Base-by-base conservation (phyloP, 148 eudicot species). In the Cornus kousa region DNA sequence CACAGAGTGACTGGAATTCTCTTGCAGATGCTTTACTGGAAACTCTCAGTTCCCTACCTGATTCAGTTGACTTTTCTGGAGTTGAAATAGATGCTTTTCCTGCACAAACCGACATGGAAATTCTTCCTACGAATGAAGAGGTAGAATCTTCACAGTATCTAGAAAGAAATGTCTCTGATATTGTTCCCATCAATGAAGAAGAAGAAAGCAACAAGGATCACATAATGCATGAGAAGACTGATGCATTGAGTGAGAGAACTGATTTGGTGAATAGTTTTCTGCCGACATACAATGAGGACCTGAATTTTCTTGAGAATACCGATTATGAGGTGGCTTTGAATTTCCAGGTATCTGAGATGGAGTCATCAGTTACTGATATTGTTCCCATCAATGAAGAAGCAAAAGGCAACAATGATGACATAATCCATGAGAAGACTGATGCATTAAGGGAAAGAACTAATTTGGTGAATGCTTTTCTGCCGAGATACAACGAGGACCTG, bases 1-100 rank as follows among this genome's bases (percentile, higher is more conserved):
- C 82, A 14, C 83, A 71, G 48, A 48, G 50, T 19, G 82, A 83
- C 68, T 90, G 91, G 94, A 80, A 78, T 76, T 87, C 88, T 80
- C 22, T 91, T 22, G 86, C 77, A 85, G 88, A 82, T 46, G 89
- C 88, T 57, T 88, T 93, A 20, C 67, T 81, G 39, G 88, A 90
- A 53, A 81, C 88, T 67, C 55, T 83, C 76, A 77, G 72, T 81
- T 65, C 83, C 31, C 89, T 85, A 67, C 37, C 80, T 64, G 84
- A 73, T 53, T 68, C 59, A 59, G 39, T 5, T 50, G 74, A 46
- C 74, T 66, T 75, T 72, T 75, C 83, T 70, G 74, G 40, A 11
- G 53, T 77, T 20, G 69, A 68, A 74, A 59, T 31, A 55, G 72
- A 69, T 75, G 67, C 50, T 77, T 70, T 28, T 19, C n/a, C 74